phyloP scores from a whole-genome alignment of 1,284 basidiomycete genomes.

The Melampsora larici-populina region DNA sequence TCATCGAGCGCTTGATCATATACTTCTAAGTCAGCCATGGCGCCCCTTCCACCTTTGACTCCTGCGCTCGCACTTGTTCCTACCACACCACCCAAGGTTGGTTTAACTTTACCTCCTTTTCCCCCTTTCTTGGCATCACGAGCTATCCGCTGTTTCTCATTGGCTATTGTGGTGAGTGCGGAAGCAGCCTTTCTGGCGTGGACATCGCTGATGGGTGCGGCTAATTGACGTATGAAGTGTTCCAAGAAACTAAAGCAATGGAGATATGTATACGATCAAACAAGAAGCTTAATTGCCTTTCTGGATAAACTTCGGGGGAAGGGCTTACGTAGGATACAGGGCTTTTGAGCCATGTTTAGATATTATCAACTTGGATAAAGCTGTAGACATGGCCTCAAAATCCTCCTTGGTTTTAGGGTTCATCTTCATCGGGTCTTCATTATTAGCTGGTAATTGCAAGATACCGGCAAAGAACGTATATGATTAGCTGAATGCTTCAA shows the following conservation, averaged over 20 bases:
- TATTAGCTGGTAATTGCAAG: neutral
- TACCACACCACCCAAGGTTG: constrained; percentile 6
- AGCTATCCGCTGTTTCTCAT: constrained; percentile 24
- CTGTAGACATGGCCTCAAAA: constrained; percentile 36
- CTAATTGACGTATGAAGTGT: constrained; percentile 27
- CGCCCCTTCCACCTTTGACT: constrained; percentile 24
- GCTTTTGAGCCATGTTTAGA: constrained; percentile 39
- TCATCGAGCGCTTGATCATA: constrained; percentile 42
- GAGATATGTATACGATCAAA: too few relatives aligned
- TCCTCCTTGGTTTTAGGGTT: constrained; percentile 40
- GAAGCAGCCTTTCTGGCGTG: constrained; percentile 34
- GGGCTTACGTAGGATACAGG: constrained; percentile 27
- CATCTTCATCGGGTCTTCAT: constrained; percentile 36
- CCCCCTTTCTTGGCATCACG: constrained; percentile 34
- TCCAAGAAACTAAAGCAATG: constrained; percentile 19
- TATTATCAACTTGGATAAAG: constrained; percentile 17
- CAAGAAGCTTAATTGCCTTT: too few relatives aligned
- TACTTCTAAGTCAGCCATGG: constrained; percentile 23
- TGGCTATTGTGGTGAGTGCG: constrained; percentile 26
- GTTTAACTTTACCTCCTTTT: constrained; percentile 29
- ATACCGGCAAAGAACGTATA: too few relatives aligned
- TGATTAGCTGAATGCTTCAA: neutral
- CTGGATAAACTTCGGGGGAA: too few relatives aligned
- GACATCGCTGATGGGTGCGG: constrained; percentile 29
- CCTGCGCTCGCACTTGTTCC: neutral